Evolutionary conservation across 1,284 basidiomycete genomes (phyloP), one percentile per base, ranked within the genome.

Genomic region (Ustilago bromivora): DNA sequence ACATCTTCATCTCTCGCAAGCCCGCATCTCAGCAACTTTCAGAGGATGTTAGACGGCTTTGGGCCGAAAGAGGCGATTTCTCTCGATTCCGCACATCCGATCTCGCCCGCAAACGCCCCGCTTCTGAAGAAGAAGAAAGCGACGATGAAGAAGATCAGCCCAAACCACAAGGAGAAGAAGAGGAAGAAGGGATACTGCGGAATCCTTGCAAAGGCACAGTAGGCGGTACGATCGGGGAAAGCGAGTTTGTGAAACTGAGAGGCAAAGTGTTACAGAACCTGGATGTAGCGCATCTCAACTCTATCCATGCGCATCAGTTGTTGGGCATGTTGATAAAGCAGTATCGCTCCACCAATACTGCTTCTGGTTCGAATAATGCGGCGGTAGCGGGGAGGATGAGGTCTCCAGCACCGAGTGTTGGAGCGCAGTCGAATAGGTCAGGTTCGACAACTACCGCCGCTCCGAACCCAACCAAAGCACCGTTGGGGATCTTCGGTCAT

Each of bases 41-140:
- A 36, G 59, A 70, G n/a, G 71, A 70, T 28, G 75, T 79, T 2
- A 49, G 57, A n/a, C 63, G 73, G 12, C 55, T 84, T 31, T 82
- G 80, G 82, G 66, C 71, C 8, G 82, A 84, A 62, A 66, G 82
- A 1, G 82, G 82, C 17, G 82, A 84, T 46, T 84, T 82, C 52
- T 70, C 71, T 10, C 51, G 61, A 7, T 71, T 82, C 32, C 58
- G 56, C 12, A 66, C 58, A 1, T n/a, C 59, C 6, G 65, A 61
- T 5, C 43, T 76, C 52, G 10, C 2, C 19, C 9, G 23, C 19
- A 17, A 34, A 41, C 11, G 23, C 10, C 23, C 23, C 19, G 1
- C 23, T 15, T 32, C 9, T 15, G 51, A 47, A 13, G 60, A 43
- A 9, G 62, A 57, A 4, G 66, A 67, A 13, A 49, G 54, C n/a